Evolutionary conservation across 2,329 filamentous ascomycete species (phyloP).

Genomic region (Colletotrichum sp.): DNA sequence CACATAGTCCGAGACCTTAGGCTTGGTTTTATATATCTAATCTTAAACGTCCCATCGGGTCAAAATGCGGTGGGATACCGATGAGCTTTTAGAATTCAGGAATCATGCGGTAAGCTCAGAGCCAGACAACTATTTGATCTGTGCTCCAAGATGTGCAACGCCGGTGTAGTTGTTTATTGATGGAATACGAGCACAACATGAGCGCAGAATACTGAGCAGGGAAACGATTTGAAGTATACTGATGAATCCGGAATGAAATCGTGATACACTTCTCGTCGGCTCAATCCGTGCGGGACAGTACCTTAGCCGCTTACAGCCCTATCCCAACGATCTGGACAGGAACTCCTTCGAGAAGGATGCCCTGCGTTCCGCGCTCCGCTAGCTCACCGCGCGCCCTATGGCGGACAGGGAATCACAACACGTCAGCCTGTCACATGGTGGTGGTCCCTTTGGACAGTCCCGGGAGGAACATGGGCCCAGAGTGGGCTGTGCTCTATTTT

Average conservation of each 20-base stretch:
- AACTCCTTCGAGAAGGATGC: not conserved
- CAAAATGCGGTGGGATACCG: not conserved
- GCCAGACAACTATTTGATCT: not conserved
- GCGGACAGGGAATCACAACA: not conserved
- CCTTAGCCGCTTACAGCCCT: not conserved
- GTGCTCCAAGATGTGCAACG: not conserved
- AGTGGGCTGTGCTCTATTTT: not conserved
- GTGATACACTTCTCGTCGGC: not conserved
- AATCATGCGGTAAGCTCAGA: not conserved
- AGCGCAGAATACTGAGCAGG: fast-evolving
- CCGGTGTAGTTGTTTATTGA: not conserved
- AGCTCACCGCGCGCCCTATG: not conserved
- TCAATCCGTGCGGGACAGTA: not conserved
- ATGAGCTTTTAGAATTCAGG: not conserved
- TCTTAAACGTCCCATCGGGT: not conserved
- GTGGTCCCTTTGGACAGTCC: not conserved
- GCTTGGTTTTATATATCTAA: not conserved
- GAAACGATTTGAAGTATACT: not conserved
- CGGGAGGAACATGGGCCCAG: not conserved
- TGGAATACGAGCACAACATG: not conserved
- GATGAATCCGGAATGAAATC: fast-evolving
- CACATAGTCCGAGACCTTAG: not conserved
- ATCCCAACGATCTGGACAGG: not conserved
- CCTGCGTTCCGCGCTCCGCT: not conserved
- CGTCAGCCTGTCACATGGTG: not conserved